Base-by-base conservation (phyloP, 1,139 yeast genomes). In the Candida glucosophila region DNA sequence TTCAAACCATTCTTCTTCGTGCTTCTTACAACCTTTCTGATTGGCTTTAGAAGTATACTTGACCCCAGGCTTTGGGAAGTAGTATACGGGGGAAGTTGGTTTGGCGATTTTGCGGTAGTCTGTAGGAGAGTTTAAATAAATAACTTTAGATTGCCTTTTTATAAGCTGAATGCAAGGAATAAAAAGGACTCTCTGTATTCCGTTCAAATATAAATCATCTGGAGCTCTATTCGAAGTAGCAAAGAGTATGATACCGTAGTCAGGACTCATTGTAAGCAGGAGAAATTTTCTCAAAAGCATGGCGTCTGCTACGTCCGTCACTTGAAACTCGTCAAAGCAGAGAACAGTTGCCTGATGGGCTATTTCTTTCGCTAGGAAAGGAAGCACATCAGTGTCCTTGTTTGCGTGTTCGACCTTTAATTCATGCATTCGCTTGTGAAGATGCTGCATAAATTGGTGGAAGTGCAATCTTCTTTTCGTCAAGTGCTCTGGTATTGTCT, bases 271-370 rank as follows among this genome's bases (percentile, higher is more conserved):
- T 26, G 90, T 51, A 24, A 75, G 58, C 47, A 76, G 69, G 26
- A 86, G 48, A 22, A 88, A 56, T 28, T 95, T 64, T 35, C 98
- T 69, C 25, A 90, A 61, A 21, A 90, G 65, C 98, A 90, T 90
- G 3, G 98, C 98, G 53, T 90, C 98, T 1, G 97, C 98, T 18
- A 90, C 96, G 50, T 90, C 98, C 1, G 95, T 83, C 22, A 90
- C 97, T 51, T 82, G 93, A 45, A 88, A 86, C 55, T 90, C 98
- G 54, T 90, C 98, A 50, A 90, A 85, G 51, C 98, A 90, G 31
- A 90, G 55, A 2, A 90, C 75, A 2, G 92, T 77, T 2, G 92
- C 70, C 26, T 67, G 63, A 33, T 67, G 68, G 2, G 96, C 83
- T 33, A 90, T 74, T 42, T 83, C 94, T 32, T 77, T 73, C 0